These are phyloP conservation scores for Vinca minor DNA, from an alignment of 257 asterid species.

Conservation along the genomic window DNA sequence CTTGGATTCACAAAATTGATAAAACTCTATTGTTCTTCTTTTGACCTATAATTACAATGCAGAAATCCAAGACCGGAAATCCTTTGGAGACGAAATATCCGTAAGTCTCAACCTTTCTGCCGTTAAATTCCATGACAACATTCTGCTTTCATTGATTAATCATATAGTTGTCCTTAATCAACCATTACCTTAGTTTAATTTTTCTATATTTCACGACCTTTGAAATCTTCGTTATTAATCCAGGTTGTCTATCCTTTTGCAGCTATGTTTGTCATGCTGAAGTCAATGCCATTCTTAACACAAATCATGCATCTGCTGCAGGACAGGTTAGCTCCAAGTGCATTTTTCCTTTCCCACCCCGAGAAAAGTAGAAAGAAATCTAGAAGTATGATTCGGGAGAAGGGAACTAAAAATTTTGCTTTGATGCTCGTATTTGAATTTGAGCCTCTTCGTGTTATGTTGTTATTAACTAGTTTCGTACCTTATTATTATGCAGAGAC, in stretches of 20 bases:
- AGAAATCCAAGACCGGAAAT: constrained; percentile 79
- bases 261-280: constrained; percentile 96
- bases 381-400: background rate
- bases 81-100: constrained; percentile 90
- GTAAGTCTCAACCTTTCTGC: constrained; percentile 41
- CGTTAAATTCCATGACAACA: background rate
- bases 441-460: background rate
- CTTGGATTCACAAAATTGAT: constrained; percentile 2
- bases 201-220: background rate
- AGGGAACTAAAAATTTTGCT: background rate
- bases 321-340: constrained; percentile 62
- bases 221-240: background rate
- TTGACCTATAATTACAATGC: constrained; percentile 26
- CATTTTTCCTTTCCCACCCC: constrained; percentile 4
- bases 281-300: constrained; percentile 88
- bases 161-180: background rate
- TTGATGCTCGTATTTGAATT: background rate
- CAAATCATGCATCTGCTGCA: constrained; percentile 88
- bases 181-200: background rate
- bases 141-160: background rate
- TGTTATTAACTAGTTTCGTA: background rate
- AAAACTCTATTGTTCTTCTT: constrained; percentile 1
- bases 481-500: constrained; percentile 47
- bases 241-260: constrained; percentile 15
- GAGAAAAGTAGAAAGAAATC: background rate